phyloP scores from a whole-genome alignment of 108 stramenopile species.

The Nitzschia palea region DNA sequence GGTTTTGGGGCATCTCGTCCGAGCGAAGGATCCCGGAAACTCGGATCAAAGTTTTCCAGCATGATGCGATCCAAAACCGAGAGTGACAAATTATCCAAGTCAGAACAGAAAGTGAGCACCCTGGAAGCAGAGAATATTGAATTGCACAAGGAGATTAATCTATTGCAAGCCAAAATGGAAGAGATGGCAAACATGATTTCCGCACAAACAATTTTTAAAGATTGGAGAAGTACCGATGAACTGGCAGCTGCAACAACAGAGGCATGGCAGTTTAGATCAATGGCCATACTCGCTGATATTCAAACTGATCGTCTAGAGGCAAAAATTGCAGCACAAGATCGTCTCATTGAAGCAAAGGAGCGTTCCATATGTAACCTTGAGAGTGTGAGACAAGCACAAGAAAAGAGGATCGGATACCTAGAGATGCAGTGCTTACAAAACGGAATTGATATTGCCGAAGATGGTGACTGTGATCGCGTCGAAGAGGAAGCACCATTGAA shows the following conservation, averaged over 20 bases:
- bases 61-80: slow-evolving; percentile 1
- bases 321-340: neutral
- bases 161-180: neutral
- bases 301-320: neutral
- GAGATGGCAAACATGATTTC: neutral
- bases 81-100: neutral
- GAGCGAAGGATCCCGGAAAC: neutral
- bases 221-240: neutral
- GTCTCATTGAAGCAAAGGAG: neutral
- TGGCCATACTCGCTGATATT: neutral
- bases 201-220: neutral
- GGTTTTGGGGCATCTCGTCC: neutral
- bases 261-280: neutral
- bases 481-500: slow-evolving; percentile 6
- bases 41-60: slow-evolving; percentile 3
- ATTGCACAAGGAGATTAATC: slow-evolving; percentile 6
- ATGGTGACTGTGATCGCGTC: neutral
- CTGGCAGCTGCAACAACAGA: neutral
- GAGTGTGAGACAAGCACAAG: neutral
- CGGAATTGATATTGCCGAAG: neutral
- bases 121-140: neutral
- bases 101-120: neutral
- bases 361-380: slow-evolving; percentile 5
- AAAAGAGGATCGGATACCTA: slow-evolving; percentile 8
- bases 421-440: slow-evolving; percentile 8